Evolutionary conservation across 139 green algal genomes (phyloP), one percentile per base, ranked within the genome.

Genomic region (Zygnema circumcarinatum): DNA sequence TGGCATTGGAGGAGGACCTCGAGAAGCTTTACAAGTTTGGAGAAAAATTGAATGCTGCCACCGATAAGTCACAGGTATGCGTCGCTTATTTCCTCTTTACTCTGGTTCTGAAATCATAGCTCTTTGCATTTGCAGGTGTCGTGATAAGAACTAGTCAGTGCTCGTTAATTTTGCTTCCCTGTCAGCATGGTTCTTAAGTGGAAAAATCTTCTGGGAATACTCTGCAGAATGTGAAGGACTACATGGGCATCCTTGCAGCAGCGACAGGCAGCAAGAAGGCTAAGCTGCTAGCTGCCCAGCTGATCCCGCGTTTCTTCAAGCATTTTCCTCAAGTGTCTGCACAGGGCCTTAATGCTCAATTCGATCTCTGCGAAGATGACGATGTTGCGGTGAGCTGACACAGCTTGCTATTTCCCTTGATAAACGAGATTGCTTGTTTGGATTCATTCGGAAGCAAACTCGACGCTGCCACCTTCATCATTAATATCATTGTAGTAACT

Each of bases 321-420:
- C 52, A 69, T 38, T 92, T 90, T 79, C 76, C 83, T 53, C 35
- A 81, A 42, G n/a, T 92, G 33, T 74, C 73, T 7, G 75, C 79
- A 11, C 32, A 90, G 42, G 88, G 68, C 32, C 88, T 92, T 33
- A 90, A 90, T 52, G 88, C 88, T 35, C 83, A 90, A 76, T 82
- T 92, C 25, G 88, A 92, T 52, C 72, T 92, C 29, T 92, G 88
- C 83, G 88, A 92, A 76, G 88, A 92, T 38, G 88, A 92, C 22
- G 88, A 92, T 35, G 22, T 92, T 25, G 39, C n/a, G 25, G 85
- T 88, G 32, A 88, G 81, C 25, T 79, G 56, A 33, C 54, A 25
- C n/a, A n/a, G n/a, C n/a, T n/a, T n/a, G n/a, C n/a, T n/a, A n/a
- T n/a, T n/a, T n/a, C n/a, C n/a, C n/a, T n/a, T n/a, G n/a, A n/a